A percentile compares a stretch with the other conserved stretches of the same genome.
Conservation (phyloP, 495 filamentous ascomycete species). For the Gamarada debralockiae region DNA sequence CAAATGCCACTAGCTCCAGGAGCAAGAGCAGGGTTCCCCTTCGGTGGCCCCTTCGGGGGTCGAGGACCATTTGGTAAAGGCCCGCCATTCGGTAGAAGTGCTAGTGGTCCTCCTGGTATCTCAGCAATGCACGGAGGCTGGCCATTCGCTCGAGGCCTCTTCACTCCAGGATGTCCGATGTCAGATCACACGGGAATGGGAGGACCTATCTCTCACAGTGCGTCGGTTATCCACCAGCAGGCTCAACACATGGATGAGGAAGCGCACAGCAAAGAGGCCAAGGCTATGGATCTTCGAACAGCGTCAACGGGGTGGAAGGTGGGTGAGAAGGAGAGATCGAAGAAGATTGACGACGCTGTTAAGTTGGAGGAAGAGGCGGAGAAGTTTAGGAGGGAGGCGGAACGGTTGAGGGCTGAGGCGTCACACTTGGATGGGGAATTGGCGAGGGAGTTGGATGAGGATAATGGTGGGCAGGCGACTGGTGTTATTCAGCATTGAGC, state of each 20-base stretch:
- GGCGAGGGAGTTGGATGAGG: slow-evolving; percentile 1
- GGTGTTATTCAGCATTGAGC: too few species aligned
- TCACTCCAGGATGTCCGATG: slow-evolving; percentile 3
- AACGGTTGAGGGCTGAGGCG: slow-evolving; percentile 17
- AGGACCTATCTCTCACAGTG: neutral
- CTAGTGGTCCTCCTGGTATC: neutral
- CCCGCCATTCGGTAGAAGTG: neutral
- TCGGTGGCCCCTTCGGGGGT: neutral
- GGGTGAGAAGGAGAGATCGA: slow-evolving; percentile 10
- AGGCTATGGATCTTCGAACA: slow-evolving; percentile 2
- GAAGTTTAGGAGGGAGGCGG: slow-evolving; percentile 12
- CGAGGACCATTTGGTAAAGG: too few species aligned
- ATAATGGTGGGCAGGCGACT: too few species aligned
- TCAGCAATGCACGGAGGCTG: slow-evolving; percentile 14
- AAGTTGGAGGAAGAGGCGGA: slow-evolving; percentile 20
- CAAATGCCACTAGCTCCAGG: neutral
- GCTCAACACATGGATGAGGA: slow-evolving; percentile 1
- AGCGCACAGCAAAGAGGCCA: slow-evolving; percentile 5
- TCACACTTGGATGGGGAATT: slow-evolving; percentile 15
- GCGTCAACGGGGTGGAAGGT: neutral
- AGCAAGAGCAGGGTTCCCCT: neutral
- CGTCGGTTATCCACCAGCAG: slow-evolving; percentile 12
- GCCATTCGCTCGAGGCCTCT: slow-evolving; percentile 6
- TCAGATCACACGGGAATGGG: neutral
- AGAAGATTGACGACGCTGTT: slow-evolving; percentile 11